Conservation (phyloP, 805 yeast genomes). For the Wickerhamiella australiensis region DNA sequence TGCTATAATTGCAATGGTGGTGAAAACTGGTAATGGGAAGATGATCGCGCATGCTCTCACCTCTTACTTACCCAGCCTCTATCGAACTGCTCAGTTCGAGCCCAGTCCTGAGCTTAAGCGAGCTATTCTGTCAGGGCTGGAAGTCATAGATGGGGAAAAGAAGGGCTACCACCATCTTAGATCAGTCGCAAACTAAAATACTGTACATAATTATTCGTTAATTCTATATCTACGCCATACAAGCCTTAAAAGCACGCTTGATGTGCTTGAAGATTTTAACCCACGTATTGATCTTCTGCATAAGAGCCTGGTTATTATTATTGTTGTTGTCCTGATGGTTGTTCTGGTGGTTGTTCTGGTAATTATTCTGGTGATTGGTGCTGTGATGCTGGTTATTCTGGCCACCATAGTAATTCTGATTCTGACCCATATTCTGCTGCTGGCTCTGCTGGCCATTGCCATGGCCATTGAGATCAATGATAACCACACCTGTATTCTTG, state of each 20-base stretch:
- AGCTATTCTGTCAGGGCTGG: slow-evolving; percentile 17
- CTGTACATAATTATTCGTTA: slow-evolving; percentile 3
- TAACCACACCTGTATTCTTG: slow-evolving; percentile 68
- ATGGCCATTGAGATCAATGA: slow-evolving; percentile 48
- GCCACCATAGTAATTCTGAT: slow-evolving; percentile 13
- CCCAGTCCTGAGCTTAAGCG: slow-evolving; percentile 15
- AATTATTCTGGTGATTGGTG: slow-evolving; percentile 16
- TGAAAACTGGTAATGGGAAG: slow-evolving; percentile 23
- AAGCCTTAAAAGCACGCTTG: slow-evolving; percentile 15
- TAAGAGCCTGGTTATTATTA: slow-evolving; percentile 17
- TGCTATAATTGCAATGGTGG: slow-evolving; percentile 23
- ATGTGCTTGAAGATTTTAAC: slow-evolving; percentile 19
- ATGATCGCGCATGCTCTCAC: slow-evolving; percentile 22
- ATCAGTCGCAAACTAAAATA: neutral
- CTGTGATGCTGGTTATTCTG: slow-evolving; percentile 10
- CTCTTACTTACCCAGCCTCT: slow-evolving; percentile 18
- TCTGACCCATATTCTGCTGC: slow-evolving; percentile 13
- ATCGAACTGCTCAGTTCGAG: slow-evolving; percentile 4
- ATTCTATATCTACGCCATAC: slow-evolving; percentile 9
- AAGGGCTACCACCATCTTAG: slow-evolving; percentile 12
- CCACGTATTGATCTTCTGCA: slow-evolving; percentile 14
- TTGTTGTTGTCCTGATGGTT: slow-evolving; percentile 21
- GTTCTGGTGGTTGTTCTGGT: slow-evolving; percentile 19
- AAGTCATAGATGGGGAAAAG: slow-evolving; percentile 18
- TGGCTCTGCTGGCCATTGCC: slow-evolving; percentile 15